Base-by-base conservation (phyloP, 2,329 filamentous ascomycete species). In the Venturia nashicola region DNA sequence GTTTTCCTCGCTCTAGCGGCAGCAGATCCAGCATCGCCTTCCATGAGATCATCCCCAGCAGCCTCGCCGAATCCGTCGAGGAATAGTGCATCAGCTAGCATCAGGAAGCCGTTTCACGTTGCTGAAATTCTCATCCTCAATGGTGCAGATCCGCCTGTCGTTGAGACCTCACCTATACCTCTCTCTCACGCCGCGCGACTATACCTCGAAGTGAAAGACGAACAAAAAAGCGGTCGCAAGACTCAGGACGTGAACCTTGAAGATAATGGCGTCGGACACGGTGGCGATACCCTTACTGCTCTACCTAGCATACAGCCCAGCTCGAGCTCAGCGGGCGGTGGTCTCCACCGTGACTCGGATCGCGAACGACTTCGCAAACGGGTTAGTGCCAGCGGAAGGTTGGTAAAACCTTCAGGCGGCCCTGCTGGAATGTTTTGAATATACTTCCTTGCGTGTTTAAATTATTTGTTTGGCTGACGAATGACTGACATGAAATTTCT, bases 71-170 rank as follows among this genome's bases (percentile, higher is more conserved):
- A 63, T 44, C 42, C 61, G 23, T 39, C 61, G 3, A 57, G 51
- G 32, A 57, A 9, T 5, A 36, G 32, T 23, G 39, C 51, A 6
- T 36, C 51, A 8, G 5, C 51, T 18, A 32, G 42, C 16, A 43
- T 23, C 14, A 43, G 78, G 43, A 79, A 79, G 69, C 69, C 92
- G 0, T 99, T 99, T 72, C 87, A 94, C 0, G 81, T 97, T 51
- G 94, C 94, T 16, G 94, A 99, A 74, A 78, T 99, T 65, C 82
- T 99, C 16, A 80, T 96, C 16, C 95, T 97, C 70, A 97, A 99
- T 71, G 94, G 94, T 18, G 92, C 92, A 3, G 89, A 96, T 67
- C 88, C 97, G 42, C 93, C 94, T 0, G 16, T 1, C 12, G 72
- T 79, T 0, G 79, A 85, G 2, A 80, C 89, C 66, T 90, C 92